These are phyloP conservation scores for Ormosia semicastrata DNA, from an alignment of 306 rosid genomes.

Conservation along the genomic window DNA sequence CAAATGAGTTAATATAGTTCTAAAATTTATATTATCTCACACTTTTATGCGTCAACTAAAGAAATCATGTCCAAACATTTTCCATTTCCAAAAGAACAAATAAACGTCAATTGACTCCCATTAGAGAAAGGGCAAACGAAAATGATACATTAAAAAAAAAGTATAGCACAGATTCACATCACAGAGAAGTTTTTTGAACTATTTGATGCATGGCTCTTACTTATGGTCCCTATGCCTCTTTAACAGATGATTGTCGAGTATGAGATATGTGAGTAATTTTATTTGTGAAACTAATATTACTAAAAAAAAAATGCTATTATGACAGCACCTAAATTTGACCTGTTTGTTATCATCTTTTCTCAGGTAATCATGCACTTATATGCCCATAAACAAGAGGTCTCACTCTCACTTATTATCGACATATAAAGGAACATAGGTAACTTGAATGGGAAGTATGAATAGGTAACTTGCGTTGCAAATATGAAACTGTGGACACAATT, in stretches of 20 bases:
- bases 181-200: too few species aligned
- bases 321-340: neutral
- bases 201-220: too few species aligned
- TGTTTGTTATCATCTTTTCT: neutral
- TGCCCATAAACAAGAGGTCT: neutral
- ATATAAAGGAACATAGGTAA: neutral
- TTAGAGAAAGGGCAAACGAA: neutral
- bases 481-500: neutral
- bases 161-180: neutral
- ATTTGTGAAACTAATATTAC: neutral
- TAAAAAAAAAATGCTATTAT: neutral
- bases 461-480: neutral
- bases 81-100: neutral
- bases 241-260: too few species aligned
- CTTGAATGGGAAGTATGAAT: neutral
- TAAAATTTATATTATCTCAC: neutral
- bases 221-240: too few species aligned
- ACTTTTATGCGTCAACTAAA: neutral
- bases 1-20: neutral
- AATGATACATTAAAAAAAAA: neutral
- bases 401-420: neutral
- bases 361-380: neutral
- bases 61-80: neutral
- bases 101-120: too few species aligned
- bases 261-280: neutral